Evolutionary conservation across 148 eudicot genomes (phyloP).

Genomic region (Vaccinium darrowii): DNA sequence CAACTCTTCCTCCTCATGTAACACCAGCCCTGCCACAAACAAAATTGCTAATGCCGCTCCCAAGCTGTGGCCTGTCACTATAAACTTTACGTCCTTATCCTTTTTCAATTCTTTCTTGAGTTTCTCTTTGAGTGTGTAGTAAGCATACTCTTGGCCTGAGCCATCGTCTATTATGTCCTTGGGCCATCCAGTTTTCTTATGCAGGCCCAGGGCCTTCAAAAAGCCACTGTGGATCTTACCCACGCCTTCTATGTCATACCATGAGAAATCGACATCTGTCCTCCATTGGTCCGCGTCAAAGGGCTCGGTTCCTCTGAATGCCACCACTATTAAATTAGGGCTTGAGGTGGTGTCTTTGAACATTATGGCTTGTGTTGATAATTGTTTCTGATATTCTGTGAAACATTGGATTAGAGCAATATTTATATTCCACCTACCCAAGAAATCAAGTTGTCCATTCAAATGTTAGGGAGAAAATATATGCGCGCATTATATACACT

Average conservation of each 20-base stretch:
- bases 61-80: constrained; percentile 68
- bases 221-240: constrained; percentile 77
- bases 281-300: constrained; percentile 48
- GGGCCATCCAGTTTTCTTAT: constrained; percentile 45
- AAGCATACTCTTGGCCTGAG: constrained; percentile 37
- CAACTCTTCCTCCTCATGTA: constrained; percentile 54
- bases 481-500: too few species aligned
- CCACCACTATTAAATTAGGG: constrained; percentile 45
- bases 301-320: constrained; percentile 72
- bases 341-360: constrained; percentile 32
- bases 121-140: constrained; percentile 48
- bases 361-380: constrained; percentile 56
- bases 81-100: constrained; percentile 44
- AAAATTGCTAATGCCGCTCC: constrained; percentile 79
- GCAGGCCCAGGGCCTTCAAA: constrained; percentile 74
- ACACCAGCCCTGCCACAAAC: constrained; percentile 41
- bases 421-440: too few species aligned
- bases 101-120: constrained; percentile 33
- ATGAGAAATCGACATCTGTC: constrained; percentile 66
- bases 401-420: background rate
- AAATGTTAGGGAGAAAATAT: too few species aligned
- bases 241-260: constrained; percentile 40
- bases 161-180: constrained; percentile 29
- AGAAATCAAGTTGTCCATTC: too few species aligned
- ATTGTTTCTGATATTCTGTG: constrained; percentile 36